These are phyloP conservation scores for Nakazawaea holstii DNA, from an alignment of 805 yeast genomes.

Conservation along the genomic window DNA sequence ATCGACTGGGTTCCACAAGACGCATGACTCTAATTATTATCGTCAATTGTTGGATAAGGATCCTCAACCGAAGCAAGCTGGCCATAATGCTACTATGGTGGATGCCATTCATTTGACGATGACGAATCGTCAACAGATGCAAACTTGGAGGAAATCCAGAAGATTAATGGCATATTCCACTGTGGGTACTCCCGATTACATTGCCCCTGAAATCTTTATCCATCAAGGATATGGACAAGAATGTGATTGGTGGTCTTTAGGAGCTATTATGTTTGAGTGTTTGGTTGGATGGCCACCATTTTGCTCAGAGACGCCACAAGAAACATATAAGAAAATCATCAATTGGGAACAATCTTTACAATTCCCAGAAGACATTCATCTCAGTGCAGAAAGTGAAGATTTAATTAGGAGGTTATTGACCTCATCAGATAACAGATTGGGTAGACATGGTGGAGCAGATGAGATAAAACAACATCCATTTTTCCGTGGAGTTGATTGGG, in stretches of 20 bases:
- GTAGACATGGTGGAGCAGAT: slow-evolving; percentile 86
- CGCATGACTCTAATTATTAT: slow-evolving; percentile 86
- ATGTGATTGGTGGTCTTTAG: slow-evolving; percentile 97
- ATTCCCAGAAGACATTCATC: slow-evolving; percentile 88
- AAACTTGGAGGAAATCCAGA: slow-evolving; percentile 91
- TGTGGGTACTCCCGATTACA: slow-evolving; percentile 94
- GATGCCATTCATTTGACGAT: slow-evolving; percentile 94
- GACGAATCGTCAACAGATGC: slow-evolving; percentile 91
- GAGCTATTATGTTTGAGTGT: slow-evolving; percentile 96
- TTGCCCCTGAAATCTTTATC: slow-evolving; percentile 90
- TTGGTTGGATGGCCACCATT: slow-evolving; percentile 97
- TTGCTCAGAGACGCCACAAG: slow-evolving; percentile 92
- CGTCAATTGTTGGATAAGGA: slow-evolving; percentile 74
- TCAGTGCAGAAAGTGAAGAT: slow-evolving; percentile 86
- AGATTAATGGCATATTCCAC: slow-evolving; percentile 94
- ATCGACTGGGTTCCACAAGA: slow-evolving; percentile 88
- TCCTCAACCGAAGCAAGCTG: slow-evolving; percentile 21
- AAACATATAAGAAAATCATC: slow-evolving; percentile 84
- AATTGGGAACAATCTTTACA: slow-evolving; percentile 86
- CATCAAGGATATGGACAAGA: slow-evolving; percentile 96
- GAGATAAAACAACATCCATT: slow-evolving; percentile 90
- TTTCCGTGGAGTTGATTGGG: slow-evolving; percentile 96
- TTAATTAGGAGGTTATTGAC: slow-evolving; percentile 73
- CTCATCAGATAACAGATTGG: slow-evolving; percentile 73
- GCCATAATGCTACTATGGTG: slow-evolving; percentile 77